Evolutionary conservation across 306 rosid species (phyloP).

Genomic region (Vigna unguiculata): DNA sequence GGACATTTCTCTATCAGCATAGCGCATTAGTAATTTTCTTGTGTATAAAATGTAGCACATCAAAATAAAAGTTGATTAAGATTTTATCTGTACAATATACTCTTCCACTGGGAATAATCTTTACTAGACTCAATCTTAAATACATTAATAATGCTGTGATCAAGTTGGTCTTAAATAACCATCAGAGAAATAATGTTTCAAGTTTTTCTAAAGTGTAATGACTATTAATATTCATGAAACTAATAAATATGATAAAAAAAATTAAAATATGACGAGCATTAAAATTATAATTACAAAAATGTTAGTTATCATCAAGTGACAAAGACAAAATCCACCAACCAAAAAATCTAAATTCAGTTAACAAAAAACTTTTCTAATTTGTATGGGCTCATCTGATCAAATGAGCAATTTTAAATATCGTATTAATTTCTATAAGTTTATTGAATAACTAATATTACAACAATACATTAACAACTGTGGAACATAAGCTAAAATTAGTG

Average conservation of each 20-base stretch:
- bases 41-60: neutral
- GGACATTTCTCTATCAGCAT: no score
- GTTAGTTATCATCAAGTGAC: neutral
- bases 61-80: neutral
- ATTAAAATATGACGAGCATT: no score
- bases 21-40: neutral
- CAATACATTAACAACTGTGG: constrained; percentile 7
- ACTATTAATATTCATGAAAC: no score
- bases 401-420: neutral
- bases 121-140: no score
- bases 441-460: neutral
- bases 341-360: neutral
- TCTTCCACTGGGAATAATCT: neutral
- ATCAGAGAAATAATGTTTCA: no score
- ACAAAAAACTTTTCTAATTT: neutral
- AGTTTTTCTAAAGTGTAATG: neutral
- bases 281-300: no score
- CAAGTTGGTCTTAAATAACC: no score
- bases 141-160: no score
- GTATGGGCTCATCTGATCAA: neutral
- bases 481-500: neutral
- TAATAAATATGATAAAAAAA: neutral
- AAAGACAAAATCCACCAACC: no score
- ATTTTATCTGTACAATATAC: neutral
- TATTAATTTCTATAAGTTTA: constrained; percentile 1